Percentiles rank a stretch among this genome's conserved stretches.
phyloP scores from a whole-genome alignment of 2,329 filamentous ascomycete species.

The Fusarium acutatum region DNA sequence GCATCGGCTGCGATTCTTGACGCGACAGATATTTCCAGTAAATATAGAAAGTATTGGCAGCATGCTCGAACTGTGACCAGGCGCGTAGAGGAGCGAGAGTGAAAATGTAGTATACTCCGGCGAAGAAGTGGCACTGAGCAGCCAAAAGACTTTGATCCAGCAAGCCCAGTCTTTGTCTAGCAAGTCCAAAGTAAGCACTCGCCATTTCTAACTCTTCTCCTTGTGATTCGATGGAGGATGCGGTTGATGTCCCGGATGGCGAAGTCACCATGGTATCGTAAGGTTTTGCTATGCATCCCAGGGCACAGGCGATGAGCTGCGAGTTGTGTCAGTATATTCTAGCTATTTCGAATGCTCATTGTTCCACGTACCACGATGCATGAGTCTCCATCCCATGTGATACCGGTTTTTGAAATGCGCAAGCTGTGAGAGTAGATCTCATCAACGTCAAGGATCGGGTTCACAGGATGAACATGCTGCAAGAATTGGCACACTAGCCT shows the following conservation, averaged over 20 bases:
- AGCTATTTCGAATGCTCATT: rapidly evolving
- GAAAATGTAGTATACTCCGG: background rate
- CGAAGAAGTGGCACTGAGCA: background rate
- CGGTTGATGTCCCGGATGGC: background rate
- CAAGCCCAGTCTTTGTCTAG: background rate
- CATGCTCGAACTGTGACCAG: background rate
- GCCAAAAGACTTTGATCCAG: background rate
- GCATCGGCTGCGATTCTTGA: background rate
- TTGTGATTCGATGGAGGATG: background rate
- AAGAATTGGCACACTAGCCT: background rate
- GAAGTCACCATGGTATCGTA: background rate
- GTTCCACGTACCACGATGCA: background rate
- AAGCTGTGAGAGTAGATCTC: background rate
- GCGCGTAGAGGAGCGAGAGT: background rate
- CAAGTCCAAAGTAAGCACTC: background rate
- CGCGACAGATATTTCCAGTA: background rate
- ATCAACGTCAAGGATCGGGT: background rate
- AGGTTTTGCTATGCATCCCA: background rate
- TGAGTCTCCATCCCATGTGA: background rate
- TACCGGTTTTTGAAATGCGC: background rate
- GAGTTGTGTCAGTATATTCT: background rate
- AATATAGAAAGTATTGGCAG: background rate
- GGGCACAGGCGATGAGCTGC: background rate
- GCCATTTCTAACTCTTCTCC: background rate
- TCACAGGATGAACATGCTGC: background rate